phyloP scores from a whole-genome alignment of 208 protist species.

The Leishmania aethiopica region DNA sequence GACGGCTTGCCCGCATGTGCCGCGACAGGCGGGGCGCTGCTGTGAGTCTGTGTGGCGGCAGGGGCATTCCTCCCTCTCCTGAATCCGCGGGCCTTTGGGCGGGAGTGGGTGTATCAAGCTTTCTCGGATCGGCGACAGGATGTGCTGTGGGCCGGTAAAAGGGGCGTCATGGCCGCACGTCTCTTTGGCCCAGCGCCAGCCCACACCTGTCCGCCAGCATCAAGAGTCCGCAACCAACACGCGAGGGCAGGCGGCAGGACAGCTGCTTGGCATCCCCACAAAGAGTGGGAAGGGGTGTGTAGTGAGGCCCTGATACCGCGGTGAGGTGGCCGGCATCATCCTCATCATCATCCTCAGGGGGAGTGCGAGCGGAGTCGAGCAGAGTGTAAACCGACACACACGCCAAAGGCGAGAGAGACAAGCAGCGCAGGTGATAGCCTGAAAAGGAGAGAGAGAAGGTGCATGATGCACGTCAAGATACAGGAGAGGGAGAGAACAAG shows the following conservation, averaged over 20 bases:
- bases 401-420: not conserved
- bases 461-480: not conserved
- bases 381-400: not conserved
- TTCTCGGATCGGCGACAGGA: too few species aligned
- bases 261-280: not conserved
- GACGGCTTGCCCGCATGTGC: too few species aligned
- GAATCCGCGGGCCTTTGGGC: too few species aligned
- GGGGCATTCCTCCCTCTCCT: too few species aligned
- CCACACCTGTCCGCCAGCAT: not conserved
- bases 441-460: not conserved
- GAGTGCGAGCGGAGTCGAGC: too few species aligned
- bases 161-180: not conserved
- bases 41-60: too few species aligned
- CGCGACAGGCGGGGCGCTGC: too few species aligned
- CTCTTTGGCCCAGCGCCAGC: not conserved
- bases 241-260: not conserved
- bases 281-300: not conserved
- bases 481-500: not conserved
- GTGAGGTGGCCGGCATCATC: not conserved
- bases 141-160: not conserved
- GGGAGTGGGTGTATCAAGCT: too few species aligned
- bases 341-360: too few species aligned
- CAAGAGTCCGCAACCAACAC: not conserved
- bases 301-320: not conserved
- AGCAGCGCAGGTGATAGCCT: not conserved